phyloP scores from a whole-genome alignment of 2,329 filamentous ascomycete genomes.

The Apiospora kogelbergensis region DNA sequence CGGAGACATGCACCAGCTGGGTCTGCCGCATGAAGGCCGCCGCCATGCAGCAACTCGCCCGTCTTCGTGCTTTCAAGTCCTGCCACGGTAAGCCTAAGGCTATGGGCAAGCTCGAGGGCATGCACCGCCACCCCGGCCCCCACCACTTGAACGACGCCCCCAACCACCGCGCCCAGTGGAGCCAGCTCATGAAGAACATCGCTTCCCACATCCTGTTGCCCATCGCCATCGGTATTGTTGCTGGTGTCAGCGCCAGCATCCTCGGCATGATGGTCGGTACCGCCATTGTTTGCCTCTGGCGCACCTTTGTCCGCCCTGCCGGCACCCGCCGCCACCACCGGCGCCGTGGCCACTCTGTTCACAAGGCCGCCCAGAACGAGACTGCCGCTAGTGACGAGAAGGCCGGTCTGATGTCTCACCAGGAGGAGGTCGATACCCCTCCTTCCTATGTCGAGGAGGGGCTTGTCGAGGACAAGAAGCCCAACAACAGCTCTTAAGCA shows the following conservation, averaged over 20 bases:
- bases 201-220: constrained; percentile 66
- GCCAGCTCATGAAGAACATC: constrained; percentile 53
- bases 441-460: constrained; percentile 30
- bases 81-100: constrained; percentile 38
- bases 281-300: constrained; percentile 59
- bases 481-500: constrained; percentile 26
- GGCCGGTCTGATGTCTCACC: constrained; percentile 45
- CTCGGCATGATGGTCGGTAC: constrained; percentile 67
- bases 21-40: constrained; percentile 56
- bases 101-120: constrained; percentile 25
- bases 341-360: constrained; percentile 29
- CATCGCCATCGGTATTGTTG: constrained; percentile 66
- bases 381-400: constrained; percentile 47
- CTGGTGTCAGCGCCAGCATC: constrained; percentile 66
- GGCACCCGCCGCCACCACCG: constrained; percentile 30
- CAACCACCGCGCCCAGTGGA: constrained; percentile 34
- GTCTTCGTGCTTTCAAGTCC: constrained; percentile 35
- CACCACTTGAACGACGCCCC: constrained; percentile 15
- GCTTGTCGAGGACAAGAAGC: constrained; percentile 26
- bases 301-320: constrained; percentile 46
- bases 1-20: constrained; percentile 36
- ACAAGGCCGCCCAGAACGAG: constrained; percentile 39
- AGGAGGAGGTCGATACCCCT: constrained; percentile 31
- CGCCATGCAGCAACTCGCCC: constrained; percentile 42
- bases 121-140: constrained; percentile 20